phyloP scores from a whole-genome alignment of 371 early-diverging fungal genomes.

The Mucor sp. region DNA sequence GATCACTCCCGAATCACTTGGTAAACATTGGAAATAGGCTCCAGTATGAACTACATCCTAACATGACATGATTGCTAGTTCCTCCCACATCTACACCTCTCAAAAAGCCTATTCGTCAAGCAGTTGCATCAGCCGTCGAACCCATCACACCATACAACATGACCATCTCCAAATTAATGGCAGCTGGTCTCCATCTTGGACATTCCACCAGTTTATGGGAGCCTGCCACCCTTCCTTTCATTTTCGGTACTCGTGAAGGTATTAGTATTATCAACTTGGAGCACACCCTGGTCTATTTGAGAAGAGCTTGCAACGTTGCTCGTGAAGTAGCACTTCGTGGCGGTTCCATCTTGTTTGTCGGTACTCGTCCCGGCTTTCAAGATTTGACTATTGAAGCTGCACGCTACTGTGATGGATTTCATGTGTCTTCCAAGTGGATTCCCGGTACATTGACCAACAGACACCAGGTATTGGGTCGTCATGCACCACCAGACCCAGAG shows the following conservation, averaged over 20 bases:
- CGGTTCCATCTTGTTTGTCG: conserved; percentile 91
- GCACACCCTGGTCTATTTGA: conserved; percentile 85
- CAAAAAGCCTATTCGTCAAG: conserved; percentile 41
- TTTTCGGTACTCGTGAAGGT: conserved; percentile 90
- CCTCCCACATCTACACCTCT: conserved; percentile 23
- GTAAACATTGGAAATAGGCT: not conserved
- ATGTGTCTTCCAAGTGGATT: conserved; percentile 82
- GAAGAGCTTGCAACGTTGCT: conserved; percentile 81
- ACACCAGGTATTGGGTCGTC: conserved; percentile 72
- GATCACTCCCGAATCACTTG: conserved; percentile 21
- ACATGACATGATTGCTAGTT: not conserved
- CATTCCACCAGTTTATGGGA: conserved; percentile 83
- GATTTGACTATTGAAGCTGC: conserved; percentile 84
- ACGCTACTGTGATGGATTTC: conserved; percentile 74
- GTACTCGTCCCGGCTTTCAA: conserved; percentile 72
- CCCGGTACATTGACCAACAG: conserved; percentile 92
- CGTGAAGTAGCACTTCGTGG: conserved; percentile 76
- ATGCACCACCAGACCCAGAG: conserved; percentile 58
- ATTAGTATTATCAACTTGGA: conserved; percentile 96
- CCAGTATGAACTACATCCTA: not conserved
- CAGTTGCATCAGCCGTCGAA: conserved; percentile 29
- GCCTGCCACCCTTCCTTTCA: conserved; percentile 81
- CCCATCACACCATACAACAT: conserved; percentile 52
- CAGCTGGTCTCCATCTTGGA: conserved; percentile 92
- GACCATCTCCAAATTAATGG: conserved; percentile 75